Percentiles rank a stretch among this genome's conserved stretches.
phyloP scores from a whole-genome alignment of 164 flowering plant genomes.

The Santalum album region DNA sequence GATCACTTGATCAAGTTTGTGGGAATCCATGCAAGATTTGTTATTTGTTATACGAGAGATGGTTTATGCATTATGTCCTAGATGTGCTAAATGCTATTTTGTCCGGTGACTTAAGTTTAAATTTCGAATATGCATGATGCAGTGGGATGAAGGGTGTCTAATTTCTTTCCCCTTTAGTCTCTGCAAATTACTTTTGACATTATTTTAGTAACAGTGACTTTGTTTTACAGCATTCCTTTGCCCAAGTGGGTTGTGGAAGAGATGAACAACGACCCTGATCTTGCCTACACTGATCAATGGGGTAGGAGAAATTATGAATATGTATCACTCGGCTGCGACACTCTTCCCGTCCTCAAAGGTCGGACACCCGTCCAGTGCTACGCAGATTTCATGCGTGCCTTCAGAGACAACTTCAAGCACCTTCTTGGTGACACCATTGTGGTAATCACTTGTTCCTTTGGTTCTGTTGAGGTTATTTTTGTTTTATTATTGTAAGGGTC shows the following conservation, averaged over 20 bases:
- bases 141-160: too few species aligned
- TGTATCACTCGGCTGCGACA: conserved; percentile 83
- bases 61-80: too few species aligned
- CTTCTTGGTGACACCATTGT: conserved; percentile 88
- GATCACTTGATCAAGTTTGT: too few species aligned
- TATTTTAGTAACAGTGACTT: background rate
- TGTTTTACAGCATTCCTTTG: conserved; percentile 61
- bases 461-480: background rate
- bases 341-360: conserved; percentile 74
- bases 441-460: conserved; percentile 28
- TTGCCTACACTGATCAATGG: conserved; percentile 92
- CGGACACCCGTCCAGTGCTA: conserved; percentile 83
- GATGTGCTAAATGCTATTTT: too few species aligned
- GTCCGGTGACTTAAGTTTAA: too few species aligned
- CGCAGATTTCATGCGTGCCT: conserved; percentile 82
- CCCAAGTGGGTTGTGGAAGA: conserved; percentile 90
- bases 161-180: too few species aligned
- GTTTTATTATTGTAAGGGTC: background rate
- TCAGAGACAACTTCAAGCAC: conserved; percentile 68
- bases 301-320: conserved; percentile 85
- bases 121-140: too few species aligned
- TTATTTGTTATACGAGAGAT: too few species aligned
- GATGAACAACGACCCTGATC: conserved; percentile 62
- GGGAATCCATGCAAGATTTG: too few species aligned
- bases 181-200: too few species aligned